Base-by-base conservation (phyloP, 768 basidiomycete genomes). In the Hemileccinum rubropunctum region DNA sequence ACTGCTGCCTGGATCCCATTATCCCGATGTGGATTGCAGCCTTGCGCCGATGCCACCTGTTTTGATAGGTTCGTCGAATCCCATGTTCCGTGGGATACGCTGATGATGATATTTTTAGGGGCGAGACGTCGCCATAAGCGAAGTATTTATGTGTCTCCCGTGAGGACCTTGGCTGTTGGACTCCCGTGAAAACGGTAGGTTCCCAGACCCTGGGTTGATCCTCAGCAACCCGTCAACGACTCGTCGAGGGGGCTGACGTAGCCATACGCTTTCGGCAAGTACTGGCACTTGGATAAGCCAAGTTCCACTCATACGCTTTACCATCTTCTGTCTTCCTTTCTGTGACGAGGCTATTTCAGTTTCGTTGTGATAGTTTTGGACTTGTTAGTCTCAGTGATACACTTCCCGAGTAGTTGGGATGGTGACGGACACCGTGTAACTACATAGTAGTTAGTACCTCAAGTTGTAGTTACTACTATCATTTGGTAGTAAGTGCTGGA, bases 151-250 rank as follows among this genome's bases (percentile, higher is more conserved):
- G 47, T 42, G 34, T 43, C 55, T 11, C 54, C 50, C 5, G 8
- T 27, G 17, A 52, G 30, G 36, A 36, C 17, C 2, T 20, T 20
- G 30, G 32, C 5, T 8, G 32, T 45, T 17, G 60, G 57, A 38
- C 61, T 58, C 36, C 53, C 61, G 36, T 54, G 51, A 36, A 56
- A 61, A 18, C 33, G 63, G 40, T 63, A 61, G 48, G 37, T 12
- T n/a, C n/a, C n/a, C 35, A 37, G 23, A 23, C 23, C 3, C 23
- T 23, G 23, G 23, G 13, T 10, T 3, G 13, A 13, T 32, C 11
- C 13, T 32, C 10, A 32, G 30, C 30, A 13, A 10, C 30, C 2
- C 34, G 15, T 7, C 6, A 4, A 34, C 28, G 28, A 12, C 28
- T 2, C 2, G 28, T 30, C 28, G 27, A 28, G 11, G 15, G 13